phyloP scores from a whole-genome alignment of 352 stramenopile species.

The Saprolegnia parasitica region DNA sequence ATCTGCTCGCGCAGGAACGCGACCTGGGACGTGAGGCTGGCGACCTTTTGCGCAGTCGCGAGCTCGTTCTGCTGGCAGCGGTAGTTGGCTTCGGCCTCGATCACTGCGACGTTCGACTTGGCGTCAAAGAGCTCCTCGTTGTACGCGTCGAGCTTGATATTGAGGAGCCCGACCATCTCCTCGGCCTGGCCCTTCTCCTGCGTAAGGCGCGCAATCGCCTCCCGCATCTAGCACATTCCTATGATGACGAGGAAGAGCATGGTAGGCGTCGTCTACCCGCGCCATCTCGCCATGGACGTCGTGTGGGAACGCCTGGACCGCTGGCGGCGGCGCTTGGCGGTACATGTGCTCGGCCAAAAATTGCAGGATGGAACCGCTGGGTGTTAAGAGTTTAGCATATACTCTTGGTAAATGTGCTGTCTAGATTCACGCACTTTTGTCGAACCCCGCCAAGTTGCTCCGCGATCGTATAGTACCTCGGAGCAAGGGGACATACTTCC shows the following conservation, averaged over 20 bases:
- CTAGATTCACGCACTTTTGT: too few relatives aligned
- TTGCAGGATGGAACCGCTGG: too few relatives aligned
- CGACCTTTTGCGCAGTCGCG: slow-evolving; percentile 12
- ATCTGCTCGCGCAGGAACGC: slow-evolving; percentile 23
- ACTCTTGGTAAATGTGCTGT: too few relatives aligned
- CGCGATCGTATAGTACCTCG: too few relatives aligned
- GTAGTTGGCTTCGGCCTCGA: slow-evolving; percentile 21
- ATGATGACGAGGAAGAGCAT: neutral
- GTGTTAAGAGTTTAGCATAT: too few relatives aligned
- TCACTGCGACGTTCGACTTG: neutral
- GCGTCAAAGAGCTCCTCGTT: slow-evolving; percentile 23
- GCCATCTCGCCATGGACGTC: neutral
- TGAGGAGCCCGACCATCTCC: slow-evolving; percentile 8
- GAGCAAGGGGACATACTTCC: too few relatives aligned
- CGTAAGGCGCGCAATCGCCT: slow-evolving; percentile 11
- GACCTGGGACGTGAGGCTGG: slow-evolving; percentile 4
- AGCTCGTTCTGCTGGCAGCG: slow-evolving; percentile 22
- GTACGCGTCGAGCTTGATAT: neutral
- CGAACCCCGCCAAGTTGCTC: too few relatives aligned
- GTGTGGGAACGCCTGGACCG: neutral
- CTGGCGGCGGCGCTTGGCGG: neutral
- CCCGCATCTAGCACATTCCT: neutral
- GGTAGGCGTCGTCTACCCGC: neutral
- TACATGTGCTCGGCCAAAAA: neutral
- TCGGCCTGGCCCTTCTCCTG: slow-evolving; percentile 22